Base-by-base conservation (phyloP, 1,284 basidiomycete species). In the Coniophora puteana region DNA sequence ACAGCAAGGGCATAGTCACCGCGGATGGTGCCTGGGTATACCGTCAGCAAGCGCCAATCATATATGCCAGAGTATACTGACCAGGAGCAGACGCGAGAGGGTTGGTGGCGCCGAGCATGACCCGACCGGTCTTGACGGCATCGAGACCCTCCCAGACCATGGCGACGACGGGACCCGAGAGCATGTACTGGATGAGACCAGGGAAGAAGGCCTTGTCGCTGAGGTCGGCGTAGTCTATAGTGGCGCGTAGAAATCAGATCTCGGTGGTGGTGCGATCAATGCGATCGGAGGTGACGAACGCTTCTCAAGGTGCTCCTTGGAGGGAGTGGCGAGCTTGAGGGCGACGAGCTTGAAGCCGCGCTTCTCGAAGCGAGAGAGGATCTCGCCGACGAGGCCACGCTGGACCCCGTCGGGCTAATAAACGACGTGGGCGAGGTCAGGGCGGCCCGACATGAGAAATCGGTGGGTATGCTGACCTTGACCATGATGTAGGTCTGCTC, bases 81-180 rank as follows among this genome's bases (percentile, higher is more conserved):
- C 93, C 93, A 52, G 91, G 80, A 50, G 80, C 73, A 50, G 94
- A 97, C 39, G 78, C 79, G 49, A 98, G 82, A 46, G 95, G 96
- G 84, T 99, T 97, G 63, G 96, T 98, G 36, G 93, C 85, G 63
- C 95, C 93, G 57, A 99, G 89, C 83, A 98, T 93, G 65, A 68
- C 78, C 70, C 93, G 92, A 56, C 93, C 93, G 49, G 89, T 93
- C 79, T 95, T 95, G 75, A 96, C 93, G 53, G 91, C 92, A 63
- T 96, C 92, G 58, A 94, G 84, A 56, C 95, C 95, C 72, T 97
- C 80, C 81, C 93, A 97, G 59, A 95, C 95, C 83, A 97, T 96
- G 60, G 80, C 90, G 59, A 96, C 86, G 55, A 99, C 95, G 55
- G 95, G 95, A 50, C 95, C 95, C 50, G 90, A 82, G 44, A 83